Evolutionary conservation across 2,329 filamentous ascomycete genomes (phyloP).

Genomic region (Colletotrichum musicola): DNA sequence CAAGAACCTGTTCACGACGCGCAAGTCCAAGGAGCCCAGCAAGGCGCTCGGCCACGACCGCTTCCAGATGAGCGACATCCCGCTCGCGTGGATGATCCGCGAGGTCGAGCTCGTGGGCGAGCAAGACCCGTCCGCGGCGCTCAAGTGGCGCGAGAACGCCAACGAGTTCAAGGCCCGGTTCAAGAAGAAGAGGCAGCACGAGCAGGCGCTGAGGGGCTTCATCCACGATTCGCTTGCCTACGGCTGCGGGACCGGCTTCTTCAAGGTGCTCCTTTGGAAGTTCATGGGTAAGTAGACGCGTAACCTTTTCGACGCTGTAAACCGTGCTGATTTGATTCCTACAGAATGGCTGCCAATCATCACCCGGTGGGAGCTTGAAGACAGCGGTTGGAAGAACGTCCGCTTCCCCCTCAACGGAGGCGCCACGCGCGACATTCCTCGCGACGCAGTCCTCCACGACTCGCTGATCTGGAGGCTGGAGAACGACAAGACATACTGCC

Average conservation of each 20-base stretch:
- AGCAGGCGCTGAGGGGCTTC: slow-evolving; percentile 46
- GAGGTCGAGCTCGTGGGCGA: slow-evolving; percentile 57
- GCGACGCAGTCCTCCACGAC: slow-evolving; percentile 54
- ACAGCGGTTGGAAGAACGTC: slow-evolving; percentile 49
- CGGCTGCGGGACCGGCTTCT: slow-evolving; percentile 52
- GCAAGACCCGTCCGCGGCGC: slow-evolving; percentile 45
- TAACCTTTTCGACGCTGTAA: rapidly evolving
- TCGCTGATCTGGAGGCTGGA: slow-evolving; percentile 51
- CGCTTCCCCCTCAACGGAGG: slow-evolving; percentile 55
- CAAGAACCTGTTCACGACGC: slow-evolving; percentile 52
- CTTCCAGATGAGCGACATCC: slow-evolving; percentile 62
- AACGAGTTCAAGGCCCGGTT: slow-evolving; percentile 47
- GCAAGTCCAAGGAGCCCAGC: slow-evolving; percentile 48
- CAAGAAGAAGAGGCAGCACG: slow-evolving; percentile 44
- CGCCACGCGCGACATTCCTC: slow-evolving; percentile 53
- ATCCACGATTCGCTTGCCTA: slow-evolving; percentile 56
- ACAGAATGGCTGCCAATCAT: slow-evolving; percentile 55
- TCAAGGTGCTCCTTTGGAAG: slow-evolving; percentile 56
- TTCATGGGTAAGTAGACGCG: slow-evolving; percentile 54
- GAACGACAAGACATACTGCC: slow-evolving; percentile 46
- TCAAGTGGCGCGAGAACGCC: slow-evolving; percentile 52
- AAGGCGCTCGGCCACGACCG: slow-evolving; percentile 48
- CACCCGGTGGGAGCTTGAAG: slow-evolving; percentile 55
- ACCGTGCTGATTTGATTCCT: not conserved
- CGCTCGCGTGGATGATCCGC: slow-evolving; percentile 66